Percentiles rank a stretch among this genome's conserved stretches.
These are phyloP conservation scores for Colletotrichum sidae DNA, from an alignment of 2,329 filamentous ascomycete species.

Conservation along the genomic window DNA sequence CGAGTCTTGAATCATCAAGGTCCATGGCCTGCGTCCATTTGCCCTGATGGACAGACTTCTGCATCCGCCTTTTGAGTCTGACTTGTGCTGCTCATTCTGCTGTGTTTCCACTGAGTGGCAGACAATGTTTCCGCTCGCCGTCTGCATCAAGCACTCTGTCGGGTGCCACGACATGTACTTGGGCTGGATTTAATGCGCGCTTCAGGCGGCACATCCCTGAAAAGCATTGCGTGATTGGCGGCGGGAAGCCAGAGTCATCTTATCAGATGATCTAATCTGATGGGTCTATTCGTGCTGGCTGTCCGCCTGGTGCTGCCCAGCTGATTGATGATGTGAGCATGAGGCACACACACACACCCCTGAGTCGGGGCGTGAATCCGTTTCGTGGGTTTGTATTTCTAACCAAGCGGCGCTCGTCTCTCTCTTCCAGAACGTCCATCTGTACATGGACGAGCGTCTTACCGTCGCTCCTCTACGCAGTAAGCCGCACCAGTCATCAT, in stretches of 20 bases:
- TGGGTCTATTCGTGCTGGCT: constrained; percentile 10
- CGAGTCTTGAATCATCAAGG: constrained; percentile 8
- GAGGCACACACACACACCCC: background rate
- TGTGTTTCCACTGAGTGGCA: background rate
- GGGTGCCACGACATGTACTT: background rate
- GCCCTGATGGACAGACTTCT: background rate
- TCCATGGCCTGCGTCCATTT: background rate
- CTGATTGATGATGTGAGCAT: constrained; percentile 24
- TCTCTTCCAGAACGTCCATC: too few species aligned
- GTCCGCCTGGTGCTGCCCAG: constrained; percentile 5
- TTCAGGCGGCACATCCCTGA: constrained; percentile 23
- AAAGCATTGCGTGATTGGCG: constrained; percentile 5
- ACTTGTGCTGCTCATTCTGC: background rate
- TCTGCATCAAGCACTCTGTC: background rate
- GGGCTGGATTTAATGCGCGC: constrained; percentile 14
- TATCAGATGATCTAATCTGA: constrained; percentile 39
- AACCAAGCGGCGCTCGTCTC: too few species aligned
- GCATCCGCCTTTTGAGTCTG: too few species aligned
- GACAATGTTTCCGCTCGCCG: background rate
- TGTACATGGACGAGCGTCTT: too few species aligned
- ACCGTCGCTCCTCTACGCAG: too few species aligned
- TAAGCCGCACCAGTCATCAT: too few species aligned
- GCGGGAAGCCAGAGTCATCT: constrained; percentile 11
- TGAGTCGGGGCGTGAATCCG: background rate
- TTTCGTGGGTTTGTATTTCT: background rate